Conservation (phyloP, 495 filamentous ascomycete genomes). For the Talaromyces nanjingensis region DNA sequence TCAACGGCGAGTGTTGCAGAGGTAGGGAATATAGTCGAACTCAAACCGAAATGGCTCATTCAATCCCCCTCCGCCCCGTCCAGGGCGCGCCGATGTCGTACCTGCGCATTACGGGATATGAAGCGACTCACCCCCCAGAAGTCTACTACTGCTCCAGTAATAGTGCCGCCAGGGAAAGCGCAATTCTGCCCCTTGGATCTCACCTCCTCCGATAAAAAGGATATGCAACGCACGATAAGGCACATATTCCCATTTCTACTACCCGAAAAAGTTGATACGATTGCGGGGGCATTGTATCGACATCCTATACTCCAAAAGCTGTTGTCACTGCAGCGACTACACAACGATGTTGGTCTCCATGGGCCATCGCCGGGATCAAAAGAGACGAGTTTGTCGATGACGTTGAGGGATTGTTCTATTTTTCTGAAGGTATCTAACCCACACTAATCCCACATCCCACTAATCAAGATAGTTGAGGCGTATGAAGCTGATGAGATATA, state of each 20-base stretch:
- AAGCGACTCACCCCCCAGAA: constrained; percentile 21
- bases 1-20: constrained; percentile 12
- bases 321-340: constrained; percentile 25
- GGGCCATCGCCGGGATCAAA: constrained; percentile 25
- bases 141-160: neutral
- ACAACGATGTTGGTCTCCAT: constrained; percentile 29
- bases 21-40: constrained; percentile 51
- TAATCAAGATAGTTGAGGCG: no score
- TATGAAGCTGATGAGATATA: neutral
- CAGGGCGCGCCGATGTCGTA: constrained; percentile 65
- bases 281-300: constrained; percentile 30
- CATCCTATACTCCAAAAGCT: constrained; percentile 31
- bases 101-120: constrained; percentile 69
- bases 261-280: neutral
- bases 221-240: constrained; percentile 30
- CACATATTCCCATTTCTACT: neutral
- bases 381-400: constrained; percentile 62
- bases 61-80: constrained; percentile 74
- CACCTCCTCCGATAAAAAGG: constrained; percentile 30
- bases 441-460: no score
- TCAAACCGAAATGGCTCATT: constrained; percentile 93
- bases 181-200: constrained; percentile 56
- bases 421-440: constrained; percentile 57
- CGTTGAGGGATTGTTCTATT: constrained; percentile 78
- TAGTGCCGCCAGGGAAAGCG: constrained; percentile 11